Percentiles rank a stretch among this genome's conserved stretches.
Evolutionary conservation across 2,329 filamentous ascomycete genomes (phyloP).

Genomic region (Hypocrella siamensis): DNA sequence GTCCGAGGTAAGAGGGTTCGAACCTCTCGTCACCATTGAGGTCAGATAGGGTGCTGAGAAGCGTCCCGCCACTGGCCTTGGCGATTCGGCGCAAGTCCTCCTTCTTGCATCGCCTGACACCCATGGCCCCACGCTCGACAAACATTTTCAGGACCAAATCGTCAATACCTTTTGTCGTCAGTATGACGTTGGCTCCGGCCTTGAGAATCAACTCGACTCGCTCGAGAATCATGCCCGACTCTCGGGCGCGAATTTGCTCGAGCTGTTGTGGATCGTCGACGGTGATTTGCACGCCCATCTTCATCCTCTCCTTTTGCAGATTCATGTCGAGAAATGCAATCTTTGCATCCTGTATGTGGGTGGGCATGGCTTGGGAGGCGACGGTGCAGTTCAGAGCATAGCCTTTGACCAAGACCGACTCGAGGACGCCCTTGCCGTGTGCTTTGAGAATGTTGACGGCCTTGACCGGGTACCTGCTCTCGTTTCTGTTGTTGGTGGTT

Average conservation of each 20-base stretch:
- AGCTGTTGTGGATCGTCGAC: slow-evolving; percentile 94
- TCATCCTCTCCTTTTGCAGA: slow-evolving; percentile 97
- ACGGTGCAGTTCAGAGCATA: slow-evolving; percentile 98
- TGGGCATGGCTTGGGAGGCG: slow-evolving; percentile 95
- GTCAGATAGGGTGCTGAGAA: slow-evolving; percentile 87
- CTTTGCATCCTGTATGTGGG: slow-evolving; percentile 80
- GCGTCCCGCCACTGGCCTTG: slow-evolving; percentile 83
- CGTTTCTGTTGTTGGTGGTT: slow-evolving; percentile 75
- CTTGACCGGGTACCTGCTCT: slow-evolving; percentile 96
- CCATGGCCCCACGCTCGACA: slow-evolving; percentile 89
- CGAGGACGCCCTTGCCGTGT: slow-evolving; percentile 79
- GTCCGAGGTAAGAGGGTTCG: slow-evolving; percentile 73
- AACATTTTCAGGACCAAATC: slow-evolving; percentile 91
- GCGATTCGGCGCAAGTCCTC: slow-evolving; percentile 93
- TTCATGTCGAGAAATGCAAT: slow-evolving; percentile 98
- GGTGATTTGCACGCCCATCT: slow-evolving; percentile 95
- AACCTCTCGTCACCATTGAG: slow-evolving; percentile 96
- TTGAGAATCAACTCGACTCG: slow-evolving; percentile 95
- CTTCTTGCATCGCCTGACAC: slow-evolving; percentile 93
- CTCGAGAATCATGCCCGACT: slow-evolving; percentile 86
- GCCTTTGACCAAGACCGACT: slow-evolving; percentile 85
- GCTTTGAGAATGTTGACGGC: slow-evolving; percentile 98
- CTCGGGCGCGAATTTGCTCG: slow-evolving; percentile 88
- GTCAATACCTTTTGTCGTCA: slow-evolving; percentile 98
- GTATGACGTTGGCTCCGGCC: slow-evolving; percentile 85